Evolutionary conservation across 345 rosid species (phyloP).

Genomic region (Erodium maritimum): DNA sequence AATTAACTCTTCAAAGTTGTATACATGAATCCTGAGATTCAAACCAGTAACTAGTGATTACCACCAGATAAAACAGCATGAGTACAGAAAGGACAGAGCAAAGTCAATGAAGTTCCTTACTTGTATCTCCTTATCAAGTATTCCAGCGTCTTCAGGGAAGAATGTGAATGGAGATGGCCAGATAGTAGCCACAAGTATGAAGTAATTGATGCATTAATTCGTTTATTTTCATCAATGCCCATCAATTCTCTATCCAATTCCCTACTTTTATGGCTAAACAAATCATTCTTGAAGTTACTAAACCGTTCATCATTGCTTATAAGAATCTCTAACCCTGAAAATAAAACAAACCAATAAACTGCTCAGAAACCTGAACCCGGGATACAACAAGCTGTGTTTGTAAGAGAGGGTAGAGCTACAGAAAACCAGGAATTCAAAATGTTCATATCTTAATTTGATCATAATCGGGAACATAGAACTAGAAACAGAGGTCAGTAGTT

Average conservation of each 20-base stretch:
- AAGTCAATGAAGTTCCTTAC: constrained; percentile 26
- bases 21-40: constrained; percentile 58
- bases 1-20: constrained; percentile 68
- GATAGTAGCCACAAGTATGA: constrained; percentile 59
- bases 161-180: constrained; percentile 48
- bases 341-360: constrained; percentile 2
- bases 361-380: not conserved
- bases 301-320: constrained; percentile 53
- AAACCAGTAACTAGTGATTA: constrained; percentile 3
- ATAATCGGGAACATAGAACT: not conserved
- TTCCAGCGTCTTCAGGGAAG: constrained; percentile 71
- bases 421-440: not conserved
- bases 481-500: too few species aligned
- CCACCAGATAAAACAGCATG: not conserved
- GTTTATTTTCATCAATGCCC: constrained; percentile 46
- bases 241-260: constrained; percentile 74
- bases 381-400: not conserved
- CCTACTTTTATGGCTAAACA: constrained; percentile 67
- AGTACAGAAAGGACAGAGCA: not conserved
- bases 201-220: constrained; percentile 40
- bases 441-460: too few species aligned
- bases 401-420: too few species aligned
- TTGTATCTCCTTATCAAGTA: constrained; percentile 86
- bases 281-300: constrained; percentile 38
- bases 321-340: constrained; percentile 74